Evolutionary conservation across 768 basidiomycete species (phyloP), one percentile per base, ranked within the genome.

Genomic region (Mycena olivaceomarginata): DNA sequence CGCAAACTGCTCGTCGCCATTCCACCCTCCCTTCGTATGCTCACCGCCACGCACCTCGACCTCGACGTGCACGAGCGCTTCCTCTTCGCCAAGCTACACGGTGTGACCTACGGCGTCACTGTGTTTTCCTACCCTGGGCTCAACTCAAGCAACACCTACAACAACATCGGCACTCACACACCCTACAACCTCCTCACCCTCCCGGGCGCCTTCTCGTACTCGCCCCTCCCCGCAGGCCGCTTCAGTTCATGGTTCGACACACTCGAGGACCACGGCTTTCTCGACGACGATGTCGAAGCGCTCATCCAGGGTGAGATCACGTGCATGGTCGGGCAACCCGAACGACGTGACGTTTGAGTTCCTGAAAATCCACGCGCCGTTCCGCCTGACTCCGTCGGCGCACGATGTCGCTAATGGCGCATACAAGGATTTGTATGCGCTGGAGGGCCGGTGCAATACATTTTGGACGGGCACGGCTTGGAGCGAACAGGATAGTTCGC

Each of bases 1-100:
- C 70, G 70, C 60, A 71, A 71, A 60, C 70, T 71, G 18, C 70
- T 71, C 62, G 70, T 71, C 45, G 70, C 70, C 37, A 71, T 71
- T 46, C 70, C 70, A 37, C 59, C 59, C 70, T 62, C 70, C 10
- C 70, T 71, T 59, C 22, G 41, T 41, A 63, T 60, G 10, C 60
- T 71, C 31, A 25, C 59, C 3, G 25, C 70, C 7, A 60, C 70
- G 16, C 31, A 60, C n/a, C n/a, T 71, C 10, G 70, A 71, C 59
- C 60, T 71, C 70, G 70, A 71, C 59, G 60, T 60, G 31, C 70
- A 71, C 10, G 70, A 71, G 60, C 41, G 22, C 10, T 22, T 59
- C 9, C 13, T 71, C 46, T 71, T 71, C 43, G 5, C 45, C 70
- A 46, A 53, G 45, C 46, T 71, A 22, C 37, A 46, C 45, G 70